These are phyloP conservation scores for Fistulinella prunicolor DNA, from an alignment of 768 basidiomycete genomes.

Conservation along the genomic window DNA sequence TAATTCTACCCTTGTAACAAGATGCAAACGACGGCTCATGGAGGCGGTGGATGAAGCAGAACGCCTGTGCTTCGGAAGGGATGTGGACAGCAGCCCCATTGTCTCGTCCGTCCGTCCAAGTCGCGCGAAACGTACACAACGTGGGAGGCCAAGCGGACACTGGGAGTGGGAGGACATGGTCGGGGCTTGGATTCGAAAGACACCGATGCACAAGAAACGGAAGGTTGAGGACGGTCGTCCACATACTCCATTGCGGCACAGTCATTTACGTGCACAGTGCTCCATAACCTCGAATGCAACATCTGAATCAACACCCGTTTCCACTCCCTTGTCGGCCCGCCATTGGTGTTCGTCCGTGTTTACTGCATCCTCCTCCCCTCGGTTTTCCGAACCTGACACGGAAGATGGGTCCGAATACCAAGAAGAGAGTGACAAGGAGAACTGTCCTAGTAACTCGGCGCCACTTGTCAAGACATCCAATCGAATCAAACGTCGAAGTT, in stretches of 20 bases:
- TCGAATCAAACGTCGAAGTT: slow-evolving; percentile 18
- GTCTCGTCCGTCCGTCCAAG: slow-evolving; percentile 6
- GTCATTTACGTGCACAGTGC: background rate
- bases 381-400: slow-evolving; percentile 13
- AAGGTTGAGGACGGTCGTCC: slow-evolving; percentile 7
- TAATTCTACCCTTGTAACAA: slow-evolving; percentile 25
- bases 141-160: slow-evolving; percentile 24
- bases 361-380: slow-evolving; percentile 12
- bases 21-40: slow-evolving; percentile 41
- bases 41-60: slow-evolving; percentile 52
- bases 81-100: slow-evolving; percentile 13
- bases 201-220: slow-evolving; percentile 30
- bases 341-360: slow-evolving; percentile 3
- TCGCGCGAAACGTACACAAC: slow-evolving; percentile 5
- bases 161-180: slow-evolving; percentile 52
- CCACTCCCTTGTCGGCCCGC: background rate
- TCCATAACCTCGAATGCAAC: background rate
- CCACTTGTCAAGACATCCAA: slow-evolving; percentile 7
- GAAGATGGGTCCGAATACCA: slow-evolving; percentile 24
- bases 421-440: slow-evolving; percentile 23
- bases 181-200: slow-evolving; percentile 43
- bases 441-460: slow-evolving; percentile 6
- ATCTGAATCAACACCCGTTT: background rate
- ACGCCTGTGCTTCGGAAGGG: slow-evolving; percentile 40
- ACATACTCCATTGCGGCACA: background rate